A percentile compares a stretch with the other conserved stretches of the same genome.
These are phyloP conservation scores for Sporothrix mexicana DNA, from an alignment of 2,329 filamentous ascomycete species.

Conservation along the genomic window DNA sequence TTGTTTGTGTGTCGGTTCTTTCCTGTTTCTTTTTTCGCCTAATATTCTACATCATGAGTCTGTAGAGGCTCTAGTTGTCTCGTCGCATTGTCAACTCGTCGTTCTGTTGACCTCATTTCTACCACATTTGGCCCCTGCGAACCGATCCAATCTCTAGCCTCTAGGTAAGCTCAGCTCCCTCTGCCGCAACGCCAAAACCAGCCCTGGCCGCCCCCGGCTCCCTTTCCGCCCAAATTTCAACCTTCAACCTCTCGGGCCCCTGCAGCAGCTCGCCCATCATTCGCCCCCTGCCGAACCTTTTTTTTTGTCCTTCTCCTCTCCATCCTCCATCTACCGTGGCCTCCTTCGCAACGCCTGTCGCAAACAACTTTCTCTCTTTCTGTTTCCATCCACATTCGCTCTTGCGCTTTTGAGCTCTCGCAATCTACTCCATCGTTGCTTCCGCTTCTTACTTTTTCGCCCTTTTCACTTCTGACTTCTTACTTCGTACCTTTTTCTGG, in stretches of 20 bases:
- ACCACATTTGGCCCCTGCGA: background rate
- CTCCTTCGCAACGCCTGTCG: background rate
- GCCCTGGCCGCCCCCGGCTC: background rate
- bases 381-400: background rate
- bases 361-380: background rate
- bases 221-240: constrained; percentile 5
- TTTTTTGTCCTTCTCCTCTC: background rate
- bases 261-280: constrained; percentile 26
- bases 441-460: background rate
- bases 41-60: background rate
- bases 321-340: constrained; percentile 12
- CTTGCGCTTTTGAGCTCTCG: background rate
- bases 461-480: background rate
- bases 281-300: constrained; percentile 27
- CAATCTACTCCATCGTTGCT: background rate
- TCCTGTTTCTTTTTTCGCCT: background rate
- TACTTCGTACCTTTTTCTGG: background rate
- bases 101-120: background rate
- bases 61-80: background rate
- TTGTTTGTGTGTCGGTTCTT: too few relatives aligned
- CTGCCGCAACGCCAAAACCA: background rate
- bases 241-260: constrained; percentile 9
- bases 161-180: background rate
- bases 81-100: background rate
- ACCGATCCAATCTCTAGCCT: background rate